phyloP scores from a whole-genome alignment of 2,329 filamentous ascomycete genomes.

The Phaeosphaeria sp. region DNA sequence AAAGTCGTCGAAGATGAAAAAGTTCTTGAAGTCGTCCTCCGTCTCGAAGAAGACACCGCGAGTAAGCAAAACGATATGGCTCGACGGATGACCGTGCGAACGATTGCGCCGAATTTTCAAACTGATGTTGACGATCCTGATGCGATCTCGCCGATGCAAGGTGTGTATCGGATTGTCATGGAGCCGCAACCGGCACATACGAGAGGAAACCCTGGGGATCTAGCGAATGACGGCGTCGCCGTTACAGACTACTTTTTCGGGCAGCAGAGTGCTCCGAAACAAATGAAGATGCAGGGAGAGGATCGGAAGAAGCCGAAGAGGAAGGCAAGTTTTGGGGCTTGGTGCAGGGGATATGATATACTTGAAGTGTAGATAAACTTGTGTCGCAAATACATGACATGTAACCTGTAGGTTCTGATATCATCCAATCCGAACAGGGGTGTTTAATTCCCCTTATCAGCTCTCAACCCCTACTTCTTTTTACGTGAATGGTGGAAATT shows the following conservation, averaged over 20 bases:
- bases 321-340: not conserved
- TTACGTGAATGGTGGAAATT: too few relatives aligned
- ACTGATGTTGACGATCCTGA: not conserved
- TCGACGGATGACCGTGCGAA: constrained; percentile 30
- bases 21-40: constrained; percentile 40
- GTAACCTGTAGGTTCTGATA: too few relatives aligned
- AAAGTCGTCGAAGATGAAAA: constrained; percentile 56
- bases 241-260: not conserved
- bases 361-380: not conserved
- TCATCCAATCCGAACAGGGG: too few relatives aligned
- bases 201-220: not conserved
- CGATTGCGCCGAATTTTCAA: constrained; percentile 1
- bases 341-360: not conserved
- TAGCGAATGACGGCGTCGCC: not conserved
- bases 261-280: not conserved
- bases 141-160: not conserved
- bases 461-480: too few relatives aligned
- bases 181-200: not conserved
- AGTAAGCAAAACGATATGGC: constrained; percentile 18
- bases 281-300: not conserved
- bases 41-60: constrained; percentile 28
- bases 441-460: too few relatives aligned
- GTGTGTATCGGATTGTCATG: not conserved
- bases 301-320: not conserved
- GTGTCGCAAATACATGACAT: too few relatives aligned